Evolutionary conservation across 2,329 filamentous ascomycete genomes (phyloP).

Genomic region (Nannizzia gypsea): DNA sequence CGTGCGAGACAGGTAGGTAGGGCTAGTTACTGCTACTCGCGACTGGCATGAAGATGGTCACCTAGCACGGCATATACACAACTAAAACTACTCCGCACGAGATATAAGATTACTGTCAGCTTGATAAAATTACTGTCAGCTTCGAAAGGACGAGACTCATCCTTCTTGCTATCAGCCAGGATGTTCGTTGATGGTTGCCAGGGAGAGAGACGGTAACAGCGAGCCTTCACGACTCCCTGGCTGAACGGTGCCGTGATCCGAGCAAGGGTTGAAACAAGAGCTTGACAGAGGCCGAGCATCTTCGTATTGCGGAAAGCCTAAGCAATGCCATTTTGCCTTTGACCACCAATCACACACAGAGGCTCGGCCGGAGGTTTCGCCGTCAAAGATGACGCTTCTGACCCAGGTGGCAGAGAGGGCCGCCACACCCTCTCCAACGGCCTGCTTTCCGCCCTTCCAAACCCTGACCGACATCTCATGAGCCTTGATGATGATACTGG

Average conservation of each 20-base stretch:
- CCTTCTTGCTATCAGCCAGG: not conserved
- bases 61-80: not conserved
- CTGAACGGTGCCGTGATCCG: constrained; percentile 2
- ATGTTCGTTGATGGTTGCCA: not conserved
- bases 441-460: not conserved
- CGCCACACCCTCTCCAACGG: not conserved
- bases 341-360: not conserved
- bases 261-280: constrained; percentile 1
- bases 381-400: not conserved
- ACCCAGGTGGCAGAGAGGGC: not conserved
- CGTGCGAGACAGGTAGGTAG: not conserved
- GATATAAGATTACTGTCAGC: no score
- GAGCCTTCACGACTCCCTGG: not conserved
- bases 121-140: no score
- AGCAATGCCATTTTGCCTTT: not conserved
- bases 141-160: not conserved
- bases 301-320: constrained; percentile 4
- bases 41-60: not conserved
- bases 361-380: constrained; percentile 1
- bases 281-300: not conserved
- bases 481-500: not conserved
- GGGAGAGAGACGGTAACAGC: not conserved
- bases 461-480: not conserved
- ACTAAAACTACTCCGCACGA: not conserved
- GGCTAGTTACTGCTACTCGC: not conserved